phyloP scores from a whole-genome alignment of 2,329 filamentous ascomycete species.

The Grosmannia serpens region DNA sequence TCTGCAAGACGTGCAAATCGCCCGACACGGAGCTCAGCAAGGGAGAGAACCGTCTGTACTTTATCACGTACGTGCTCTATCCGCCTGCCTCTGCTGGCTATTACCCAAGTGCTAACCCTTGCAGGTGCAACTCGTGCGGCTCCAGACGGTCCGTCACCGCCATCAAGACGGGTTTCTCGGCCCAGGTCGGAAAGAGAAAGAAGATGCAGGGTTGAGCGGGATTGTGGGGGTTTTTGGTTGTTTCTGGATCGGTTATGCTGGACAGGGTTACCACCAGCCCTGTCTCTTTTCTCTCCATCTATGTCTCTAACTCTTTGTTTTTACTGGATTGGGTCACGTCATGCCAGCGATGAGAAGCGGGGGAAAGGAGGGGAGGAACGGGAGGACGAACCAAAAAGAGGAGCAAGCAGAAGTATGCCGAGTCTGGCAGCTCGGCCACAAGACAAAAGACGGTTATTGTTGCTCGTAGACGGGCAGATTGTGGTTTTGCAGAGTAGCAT shows the following conservation, averaged over 20 bases:
- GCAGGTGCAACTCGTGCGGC: conserved; percentile 37
- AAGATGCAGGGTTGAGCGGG: conserved; percentile 69
- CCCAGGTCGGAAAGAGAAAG: conserved; percentile 97
- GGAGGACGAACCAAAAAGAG: not conserved
- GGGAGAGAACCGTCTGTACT: conserved; percentile 97
- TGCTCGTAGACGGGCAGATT: not conserved
- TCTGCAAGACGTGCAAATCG: conserved; percentile 95
- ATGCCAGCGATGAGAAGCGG: not conserved
- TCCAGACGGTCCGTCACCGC: conserved; percentile 82
- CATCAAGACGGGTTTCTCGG: conserved; percentile 99
- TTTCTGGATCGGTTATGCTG: not conserved
- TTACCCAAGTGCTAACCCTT: not conserved
- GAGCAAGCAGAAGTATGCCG: not conserved
- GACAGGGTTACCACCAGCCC: not conserved
- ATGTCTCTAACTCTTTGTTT: not conserved
- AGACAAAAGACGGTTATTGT: not conserved
- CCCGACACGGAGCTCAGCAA: conserved; percentile 95
- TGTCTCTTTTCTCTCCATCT: not conserved
- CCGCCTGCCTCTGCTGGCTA: not conserved
- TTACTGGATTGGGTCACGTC: not conserved
- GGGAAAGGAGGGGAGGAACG: not conserved
- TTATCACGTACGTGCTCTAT: conserved; percentile 53
- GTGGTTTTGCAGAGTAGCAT: not conserved
- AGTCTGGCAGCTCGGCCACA: not conserved
- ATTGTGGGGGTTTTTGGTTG: not conserved